Evolutionary conservation across 176 grass and related monocot genomes (phyloP), one percentile per base, ranked within the genome.

Genomic region (Calamus simplicifolius): DNA sequence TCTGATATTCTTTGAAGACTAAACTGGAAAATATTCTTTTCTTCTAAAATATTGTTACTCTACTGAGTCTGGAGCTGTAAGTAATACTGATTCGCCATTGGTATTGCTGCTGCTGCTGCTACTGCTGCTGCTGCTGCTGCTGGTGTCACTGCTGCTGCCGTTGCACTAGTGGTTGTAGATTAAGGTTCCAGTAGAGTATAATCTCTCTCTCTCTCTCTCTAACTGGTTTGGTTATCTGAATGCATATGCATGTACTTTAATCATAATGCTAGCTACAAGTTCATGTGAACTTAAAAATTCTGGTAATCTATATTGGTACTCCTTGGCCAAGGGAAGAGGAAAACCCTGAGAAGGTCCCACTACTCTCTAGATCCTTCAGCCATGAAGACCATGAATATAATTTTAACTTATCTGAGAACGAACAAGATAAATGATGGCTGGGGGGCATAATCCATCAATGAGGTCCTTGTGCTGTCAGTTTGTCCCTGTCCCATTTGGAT

Each of bases 161-260:
- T 10, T 43, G 35, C 35, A 43, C 35, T 10, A 43, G 35, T 43
- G 35, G 35, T 43, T 43, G 35, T 2, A 43, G 35, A 43, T 12
- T 29, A 29, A 5, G 5, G 31, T 72, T 62, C 61, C 29, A 49
- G 38, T 16, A 3, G 58, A 62, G 58, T 16, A 16, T 49, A 35
- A 8, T 35, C 5, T 6, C 35, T 12, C 13, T 29, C 53, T 50
- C 18, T 50, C 18, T 17, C 16, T 29, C 35, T 43, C 35, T 43
- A 13, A 43, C 35, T 43, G 7, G 35, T 43, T 43, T 43, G 8
- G 8, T 13, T 43, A 15, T 74, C n/a, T 31, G 13, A 49, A 15
- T 60, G 28, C 70, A 64, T 53, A 75, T 59, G 72, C 63, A 60
- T 75, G 73, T 59, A 75, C 73, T 60, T 43, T 68, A 28, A 27